A percentile compares a stretch with the other conserved stretches of the same genome.
These are phyloP conservation scores for Danielia reshetovae DNA, from an alignment of 805 yeast genomes.

Conservation along the genomic window DNA sequence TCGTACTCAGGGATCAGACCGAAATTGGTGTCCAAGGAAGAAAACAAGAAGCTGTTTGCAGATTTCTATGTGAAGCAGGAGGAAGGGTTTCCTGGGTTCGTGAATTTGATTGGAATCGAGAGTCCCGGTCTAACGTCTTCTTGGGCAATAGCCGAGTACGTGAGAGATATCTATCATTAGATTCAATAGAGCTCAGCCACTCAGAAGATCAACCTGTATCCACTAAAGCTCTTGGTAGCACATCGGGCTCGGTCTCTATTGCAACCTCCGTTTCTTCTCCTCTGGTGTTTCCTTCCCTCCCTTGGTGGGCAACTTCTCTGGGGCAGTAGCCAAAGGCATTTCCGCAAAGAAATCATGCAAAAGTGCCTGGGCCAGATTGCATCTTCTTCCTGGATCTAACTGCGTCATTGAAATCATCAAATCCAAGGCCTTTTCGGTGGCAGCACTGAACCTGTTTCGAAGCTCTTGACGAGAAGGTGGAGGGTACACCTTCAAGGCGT, in stretches of 20 bases:
- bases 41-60: constrained; percentile 42
- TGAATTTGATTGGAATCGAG: constrained; percentile 79
- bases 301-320: constrained; percentile 55
- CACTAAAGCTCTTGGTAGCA: too few species aligned
- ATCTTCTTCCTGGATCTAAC: constrained; percentile 74
- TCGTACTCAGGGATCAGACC: constrained; percentile 85
- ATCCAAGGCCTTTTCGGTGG: constrained; percentile 79
- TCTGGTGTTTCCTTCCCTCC: constrained; percentile 16
- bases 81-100: constrained; percentile 69
- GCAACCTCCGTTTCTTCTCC: constrained; percentile 14
- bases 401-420: constrained; percentile 67
- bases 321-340: constrained; percentile 70
- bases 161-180: constrained; percentile 32
- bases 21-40: constrained; percentile 50
- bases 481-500: constrained; percentile 72
- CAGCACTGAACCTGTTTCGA: constrained; percentile 82
- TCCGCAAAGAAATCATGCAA: constrained; percentile 67
- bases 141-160: constrained; percentile 79
- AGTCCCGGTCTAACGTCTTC: constrained; percentile 87
- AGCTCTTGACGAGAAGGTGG: constrained; percentile 78
- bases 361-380: constrained; percentile 61
- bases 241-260: too few species aligned
- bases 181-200: not conserved
- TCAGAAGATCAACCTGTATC: too few species aligned
- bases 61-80: constrained; percentile 68